Conservation (phyloP, 805 yeast genomes). For the Yarrowia sp. region DNA sequence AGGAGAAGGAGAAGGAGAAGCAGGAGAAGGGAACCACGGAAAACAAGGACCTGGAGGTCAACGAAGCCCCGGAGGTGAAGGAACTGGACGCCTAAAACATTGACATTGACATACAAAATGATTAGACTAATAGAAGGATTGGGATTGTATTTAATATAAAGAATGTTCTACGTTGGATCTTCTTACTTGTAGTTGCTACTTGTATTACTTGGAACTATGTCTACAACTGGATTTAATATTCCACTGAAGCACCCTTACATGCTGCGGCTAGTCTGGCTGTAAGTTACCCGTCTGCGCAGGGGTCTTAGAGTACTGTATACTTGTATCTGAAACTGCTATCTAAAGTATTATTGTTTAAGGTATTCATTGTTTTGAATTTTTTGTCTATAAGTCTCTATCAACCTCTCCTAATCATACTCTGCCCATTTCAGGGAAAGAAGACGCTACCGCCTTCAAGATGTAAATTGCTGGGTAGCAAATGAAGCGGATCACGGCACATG, state of each 20-base stretch:
- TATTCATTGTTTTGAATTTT: background rate
- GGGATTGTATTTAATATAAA: background rate
- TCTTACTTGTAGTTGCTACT: too few relatives aligned
- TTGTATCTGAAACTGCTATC: too few relatives aligned
- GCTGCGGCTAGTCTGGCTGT: too few relatives aligned
- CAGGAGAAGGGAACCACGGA: constrained; percentile 30
- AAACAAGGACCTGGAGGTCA: constrained; percentile 28
- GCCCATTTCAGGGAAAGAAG: background rate
- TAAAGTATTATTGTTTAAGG: too few relatives aligned
- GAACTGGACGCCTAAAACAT: background rate
- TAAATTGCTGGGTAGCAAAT: constrained; percentile 33
- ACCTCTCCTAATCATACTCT: background rate
- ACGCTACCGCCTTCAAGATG: constrained; percentile 20
- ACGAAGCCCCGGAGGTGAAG: constrained; percentile 12
- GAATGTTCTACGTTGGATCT: too few relatives aligned
- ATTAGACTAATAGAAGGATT: constrained; percentile 6
- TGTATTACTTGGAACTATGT: too few relatives aligned
- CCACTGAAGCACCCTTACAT: too few relatives aligned
- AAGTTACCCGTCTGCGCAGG: too few relatives aligned
- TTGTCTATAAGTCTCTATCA: background rate
- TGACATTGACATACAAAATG: background rate
- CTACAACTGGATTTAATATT: too few relatives aligned
- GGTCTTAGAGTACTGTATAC: too few relatives aligned
- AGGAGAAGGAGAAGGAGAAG: constrained; percentile 36
- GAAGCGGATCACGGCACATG: constrained; percentile 29